phyloP scores from a whole-genome alignment of 179 eudicot species.

The Silene vulgaris region DNA sequence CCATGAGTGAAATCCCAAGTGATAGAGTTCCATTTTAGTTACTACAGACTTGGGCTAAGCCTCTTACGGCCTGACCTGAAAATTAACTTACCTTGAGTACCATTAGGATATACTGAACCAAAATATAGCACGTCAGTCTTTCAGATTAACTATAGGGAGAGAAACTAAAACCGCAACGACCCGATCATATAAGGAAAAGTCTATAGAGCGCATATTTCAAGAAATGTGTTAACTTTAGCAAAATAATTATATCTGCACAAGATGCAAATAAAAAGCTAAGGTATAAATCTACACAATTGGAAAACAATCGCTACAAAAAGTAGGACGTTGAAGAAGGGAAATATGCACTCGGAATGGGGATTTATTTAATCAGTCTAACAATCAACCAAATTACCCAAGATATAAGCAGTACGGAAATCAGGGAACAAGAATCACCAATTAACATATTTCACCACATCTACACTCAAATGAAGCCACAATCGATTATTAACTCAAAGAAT shows the following conservation, averaged over 20 bases:
- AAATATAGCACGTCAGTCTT: background rate
- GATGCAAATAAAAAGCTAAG: background rate
- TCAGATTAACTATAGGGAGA: background rate
- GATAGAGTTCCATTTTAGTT: conserved; percentile 1
- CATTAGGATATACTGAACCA: background rate
- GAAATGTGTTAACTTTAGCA: background rate
- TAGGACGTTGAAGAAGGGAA: background rate
- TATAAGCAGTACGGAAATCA: too few species aligned
- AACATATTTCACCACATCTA: too few species aligned
- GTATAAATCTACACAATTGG: background rate
- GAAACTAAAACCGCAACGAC: too few species aligned
- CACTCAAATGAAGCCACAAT: too few species aligned
- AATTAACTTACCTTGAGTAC: background rate
- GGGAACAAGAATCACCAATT: too few species aligned
- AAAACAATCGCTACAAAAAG: background rate
- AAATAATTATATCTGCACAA: background rate
- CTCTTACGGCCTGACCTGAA: background rate
- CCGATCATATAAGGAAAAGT: background rate
- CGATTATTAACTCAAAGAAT: too few species aligned
- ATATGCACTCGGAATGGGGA: background rate
- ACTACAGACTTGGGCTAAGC: background rate
- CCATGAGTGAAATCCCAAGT: background rate
- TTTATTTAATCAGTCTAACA: background rate
- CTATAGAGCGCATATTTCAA: background rate
- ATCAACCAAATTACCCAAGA: background rate